A percentile compares a stretch with the other conserved stretches of the same genome.
These are phyloP conservation scores for Prunus mongolica DNA, from an alignment of 306 rosid genomes.

Conservation along the genomic window DNA sequence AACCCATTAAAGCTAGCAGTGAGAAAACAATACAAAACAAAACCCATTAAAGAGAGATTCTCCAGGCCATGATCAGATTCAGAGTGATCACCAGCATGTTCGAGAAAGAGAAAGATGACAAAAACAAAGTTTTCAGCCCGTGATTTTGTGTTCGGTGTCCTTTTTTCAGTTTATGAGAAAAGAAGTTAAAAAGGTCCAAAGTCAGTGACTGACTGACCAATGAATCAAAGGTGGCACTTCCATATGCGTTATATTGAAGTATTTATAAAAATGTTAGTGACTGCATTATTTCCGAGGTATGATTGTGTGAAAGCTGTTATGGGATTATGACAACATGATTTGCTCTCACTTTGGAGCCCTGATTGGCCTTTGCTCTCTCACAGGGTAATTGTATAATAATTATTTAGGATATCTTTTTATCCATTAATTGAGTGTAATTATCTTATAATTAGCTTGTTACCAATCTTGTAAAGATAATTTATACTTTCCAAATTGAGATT, in stretches of 20 bases:
- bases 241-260: neutral
- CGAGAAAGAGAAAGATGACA: conserved; percentile 44
- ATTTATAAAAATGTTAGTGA: neutral
- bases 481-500: neutral
- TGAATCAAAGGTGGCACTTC: neutral
- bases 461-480: too few species aligned
- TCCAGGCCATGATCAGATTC: conserved; percentile 1
- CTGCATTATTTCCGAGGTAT: neutral
- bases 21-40: neutral
- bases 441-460: neutral
- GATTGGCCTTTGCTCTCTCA: too few species aligned
- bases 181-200: neutral
- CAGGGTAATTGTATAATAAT: too few species aligned
- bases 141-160: conserved; percentile 42
- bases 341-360: neutral
- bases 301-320: neutral
- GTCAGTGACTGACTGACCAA: conserved; percentile 21
- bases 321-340: neutral
- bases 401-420: neutral
- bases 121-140: conserved; percentile 57
- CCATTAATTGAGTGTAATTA: neutral
- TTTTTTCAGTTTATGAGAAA: conserved; percentile 10
- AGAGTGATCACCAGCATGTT: conserved; percentile 11
- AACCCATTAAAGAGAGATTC: conserved; percentile 5
- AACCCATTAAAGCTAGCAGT: neutral